Evolutionary conservation across 192 early-diverging fungal genomes (phyloP).

Genomic region (Kickxella alabastrina): DNA sequence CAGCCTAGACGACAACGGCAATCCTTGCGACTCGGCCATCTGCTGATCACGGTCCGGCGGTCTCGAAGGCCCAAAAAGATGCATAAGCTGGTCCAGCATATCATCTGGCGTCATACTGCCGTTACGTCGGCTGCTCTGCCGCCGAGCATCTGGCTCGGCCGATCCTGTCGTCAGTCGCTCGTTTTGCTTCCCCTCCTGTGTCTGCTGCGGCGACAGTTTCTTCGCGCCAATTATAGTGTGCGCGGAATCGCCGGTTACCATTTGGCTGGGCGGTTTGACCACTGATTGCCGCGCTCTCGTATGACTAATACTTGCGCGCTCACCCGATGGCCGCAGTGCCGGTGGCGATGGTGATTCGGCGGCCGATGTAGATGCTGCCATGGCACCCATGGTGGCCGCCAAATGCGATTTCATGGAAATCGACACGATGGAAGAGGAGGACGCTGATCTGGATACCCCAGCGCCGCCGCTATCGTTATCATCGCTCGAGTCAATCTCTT

Average conservation of each 20-base stretch:
- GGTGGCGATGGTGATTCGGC: too few species aligned
- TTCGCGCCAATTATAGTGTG: too few species aligned
- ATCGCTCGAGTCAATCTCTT: too few species aligned
- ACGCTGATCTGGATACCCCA: neutral
- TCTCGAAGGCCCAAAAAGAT: constrained; percentile 31
- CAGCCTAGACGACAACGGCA: constrained; percentile 40
- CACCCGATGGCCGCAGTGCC: too few species aligned
- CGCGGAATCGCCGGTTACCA: too few species aligned
- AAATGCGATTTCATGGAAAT: constrained; percentile 4
- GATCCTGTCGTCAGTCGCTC: too few species aligned
- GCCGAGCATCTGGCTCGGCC: neutral
- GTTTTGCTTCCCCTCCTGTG: too few species aligned
- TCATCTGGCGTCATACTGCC: constrained; percentile 1
- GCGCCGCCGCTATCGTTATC: neutral
- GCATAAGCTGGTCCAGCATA: constrained; percentile 29
- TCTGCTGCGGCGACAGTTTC: too few species aligned
- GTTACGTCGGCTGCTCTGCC: too few species aligned
- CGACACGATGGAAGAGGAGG: neutral
- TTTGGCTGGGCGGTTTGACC: too few species aligned
- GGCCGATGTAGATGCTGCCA: constrained; percentile 9
- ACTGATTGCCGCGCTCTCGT: too few species aligned
- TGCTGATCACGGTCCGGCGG: constrained; percentile 27
- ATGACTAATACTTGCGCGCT: too few species aligned
- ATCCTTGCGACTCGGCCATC: constrained; percentile 44
- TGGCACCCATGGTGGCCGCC: constrained; percentile 12